Base-by-base conservation (phyloP, 2,329 filamentous ascomycete genomes). In the Metarhizium brunneum region DNA sequence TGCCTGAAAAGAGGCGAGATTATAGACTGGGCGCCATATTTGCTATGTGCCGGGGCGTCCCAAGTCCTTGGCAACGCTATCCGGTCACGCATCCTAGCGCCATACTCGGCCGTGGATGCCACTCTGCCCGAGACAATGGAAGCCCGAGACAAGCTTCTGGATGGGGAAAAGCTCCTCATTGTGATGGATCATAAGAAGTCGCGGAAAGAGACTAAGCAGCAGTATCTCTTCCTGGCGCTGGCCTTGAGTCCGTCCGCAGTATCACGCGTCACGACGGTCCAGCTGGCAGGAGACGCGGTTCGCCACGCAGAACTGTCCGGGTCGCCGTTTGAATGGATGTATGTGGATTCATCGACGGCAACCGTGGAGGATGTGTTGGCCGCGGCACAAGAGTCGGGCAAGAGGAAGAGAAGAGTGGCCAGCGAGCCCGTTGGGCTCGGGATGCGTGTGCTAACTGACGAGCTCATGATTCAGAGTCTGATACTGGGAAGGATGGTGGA, bases 381-480 rank as follows among this genome's bases (percentile, higher is more conserved):
- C 18, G 53, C 63, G 0, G 52, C 54, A 10, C 20, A 63, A 1
- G 59, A 61, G 58, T 64, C 53, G 32, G 60, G 52, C 2, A 58
- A 67, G 63, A 81, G 73, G 69, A 75, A 69, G 65, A 78, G 68
- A 64, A 72, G 66, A 63, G 67, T 59, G 60, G 71, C 57, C 56
- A 66, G 49, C 48, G 56, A 45, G 56, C 59, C 56, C 16, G 65
- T 72, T 47, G 73, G 77, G 13, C 76, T 78, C 62, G 79, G 71
- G 58, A 76, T 91, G 42, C 81, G 79, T 59, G 79, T 94, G 48
- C 80, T 95, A 53, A 87, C 85, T 55, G 87, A 95, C 68, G 92
- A 97, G 71, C 84, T 92, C 66, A 84, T 97, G 25, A 85, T 95
- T 55, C 92, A 99, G 76, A 96, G 91, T 69, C 74, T 97, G 57